A percentile compares a stretch with the other conserved stretches of the same genome.
Conservation (phyloP, 2,329 filamentous ascomycete genomes). For the Clarireedia sp. region DNA sequence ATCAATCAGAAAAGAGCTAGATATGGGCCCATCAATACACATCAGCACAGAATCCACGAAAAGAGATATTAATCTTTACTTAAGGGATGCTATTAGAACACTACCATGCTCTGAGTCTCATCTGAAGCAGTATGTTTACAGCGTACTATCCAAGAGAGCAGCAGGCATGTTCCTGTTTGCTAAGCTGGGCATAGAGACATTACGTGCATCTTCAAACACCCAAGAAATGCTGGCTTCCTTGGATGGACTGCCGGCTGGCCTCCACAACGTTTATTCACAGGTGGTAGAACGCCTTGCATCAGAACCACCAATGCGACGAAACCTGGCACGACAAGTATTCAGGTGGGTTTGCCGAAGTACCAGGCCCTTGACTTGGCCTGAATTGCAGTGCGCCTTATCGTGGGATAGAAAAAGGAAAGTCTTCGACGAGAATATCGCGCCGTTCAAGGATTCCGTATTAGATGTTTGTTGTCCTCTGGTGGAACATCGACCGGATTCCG, state of each 20-base stretch:
- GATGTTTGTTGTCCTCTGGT: conserved; percentile 6
- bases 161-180: conserved; percentile 9
- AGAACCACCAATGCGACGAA: background rate
- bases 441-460: conserved; percentile 2
- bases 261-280: conserved; percentile 5
- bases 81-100: conserved; percentile 4
- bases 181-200: conserved; percentile 2
- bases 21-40: background rate
- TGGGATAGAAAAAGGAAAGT: conserved; percentile 6
- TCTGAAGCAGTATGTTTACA: conserved; percentile 7
- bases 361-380: conserved; percentile 4
- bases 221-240: conserved; percentile 7
- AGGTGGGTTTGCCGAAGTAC: conserved; percentile 7
- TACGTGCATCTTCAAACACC: conserved; percentile 3
- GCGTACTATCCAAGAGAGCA: background rate
- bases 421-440: background rate
- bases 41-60: background rate
- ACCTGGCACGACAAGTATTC: conserved; percentile 1
- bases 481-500: conserved; percentile 2
- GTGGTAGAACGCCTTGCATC: conserved; percentile 1
- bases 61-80: conserved; percentile 3
- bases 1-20: conserved; percentile 3
- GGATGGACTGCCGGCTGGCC: conserved; percentile 1
- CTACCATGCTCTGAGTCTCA: conserved; percentile 5
- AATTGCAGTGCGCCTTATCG: conserved; percentile 3